Evolutionary conservation across 257 asterid species (phyloP).

Genomic region (Capsicum chinense): DNA sequence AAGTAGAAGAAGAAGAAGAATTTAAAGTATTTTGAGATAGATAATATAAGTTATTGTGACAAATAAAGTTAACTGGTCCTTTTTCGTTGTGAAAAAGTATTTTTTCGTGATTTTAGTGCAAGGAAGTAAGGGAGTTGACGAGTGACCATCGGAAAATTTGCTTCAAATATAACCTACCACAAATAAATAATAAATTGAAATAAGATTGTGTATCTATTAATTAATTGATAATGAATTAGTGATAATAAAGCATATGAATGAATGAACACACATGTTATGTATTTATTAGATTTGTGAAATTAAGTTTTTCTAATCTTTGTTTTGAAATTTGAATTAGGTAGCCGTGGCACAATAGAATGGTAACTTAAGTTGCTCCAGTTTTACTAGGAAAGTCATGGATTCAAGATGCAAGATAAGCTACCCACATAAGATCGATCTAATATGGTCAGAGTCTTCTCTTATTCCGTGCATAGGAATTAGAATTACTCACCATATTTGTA

Average conservation of each 20-base stretch:
- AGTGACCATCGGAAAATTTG: too few relatives aligned
- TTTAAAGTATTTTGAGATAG: background rate
- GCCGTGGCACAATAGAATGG: background rate
- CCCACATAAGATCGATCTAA: background rate
- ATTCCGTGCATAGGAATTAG: background rate
- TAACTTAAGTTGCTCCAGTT: background rate
- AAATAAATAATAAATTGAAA: background rate
- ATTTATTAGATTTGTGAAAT: background rate
- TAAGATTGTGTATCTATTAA: too few relatives aligned
- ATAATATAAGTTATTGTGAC: background rate
- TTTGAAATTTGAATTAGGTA: background rate
- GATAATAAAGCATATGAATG: background rate
- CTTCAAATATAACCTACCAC: too few relatives aligned
- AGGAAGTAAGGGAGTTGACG: too few relatives aligned
- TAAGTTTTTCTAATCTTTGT: background rate
- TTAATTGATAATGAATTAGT: background rate
- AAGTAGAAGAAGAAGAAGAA: too few relatives aligned
- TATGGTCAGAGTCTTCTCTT: background rate
- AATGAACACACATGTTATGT: background rate
- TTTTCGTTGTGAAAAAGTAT: too few relatives aligned
- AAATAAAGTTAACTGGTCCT: too few relatives aligned
- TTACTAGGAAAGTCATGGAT: background rate
- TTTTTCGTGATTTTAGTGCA: too few relatives aligned
- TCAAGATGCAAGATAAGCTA: background rate
- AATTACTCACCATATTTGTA: constrained; percentile 44